A percentile compares a stretch with the other conserved stretches of the same genome.
phyloP scores from a whole-genome alignment of 2,329 filamentous ascomycete species.

The Arthrinium phaeospermum region DNA sequence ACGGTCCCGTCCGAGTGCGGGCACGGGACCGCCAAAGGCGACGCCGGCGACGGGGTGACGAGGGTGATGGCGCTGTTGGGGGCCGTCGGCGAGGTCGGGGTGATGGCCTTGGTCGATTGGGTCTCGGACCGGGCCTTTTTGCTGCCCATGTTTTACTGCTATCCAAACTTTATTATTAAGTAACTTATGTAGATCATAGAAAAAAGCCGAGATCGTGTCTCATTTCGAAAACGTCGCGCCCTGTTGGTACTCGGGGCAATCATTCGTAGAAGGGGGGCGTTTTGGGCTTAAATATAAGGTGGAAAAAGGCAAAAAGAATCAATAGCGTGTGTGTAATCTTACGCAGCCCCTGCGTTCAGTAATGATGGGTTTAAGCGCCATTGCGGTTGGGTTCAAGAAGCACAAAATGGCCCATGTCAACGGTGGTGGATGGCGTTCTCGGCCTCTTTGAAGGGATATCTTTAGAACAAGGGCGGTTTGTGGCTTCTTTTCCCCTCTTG shows the following conservation, averaged over 20 bases:
- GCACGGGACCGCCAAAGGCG: background rate
- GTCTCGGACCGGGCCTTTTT: background rate
- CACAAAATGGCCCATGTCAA: background rate
- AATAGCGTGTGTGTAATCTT: background rate
- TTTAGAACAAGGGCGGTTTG: slow-evolving; percentile 10
- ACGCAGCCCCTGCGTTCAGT: background rate
- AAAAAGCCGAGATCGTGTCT: background rate
- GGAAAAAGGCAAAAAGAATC: background rate
- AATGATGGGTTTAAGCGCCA: background rate
- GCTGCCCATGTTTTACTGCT: background rate
- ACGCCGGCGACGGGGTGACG: background rate
- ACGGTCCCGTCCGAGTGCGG: slow-evolving; percentile 13
- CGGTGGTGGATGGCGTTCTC: background rate
- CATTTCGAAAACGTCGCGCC: background rate
- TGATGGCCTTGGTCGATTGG: background rate
- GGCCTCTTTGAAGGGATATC: slow-evolving; percentile 15
- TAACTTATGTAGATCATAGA: background rate
- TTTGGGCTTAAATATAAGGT: slow-evolving; percentile 2
- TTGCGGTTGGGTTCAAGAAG: background rate
- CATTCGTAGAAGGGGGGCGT: background rate
- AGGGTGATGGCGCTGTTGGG: background rate
- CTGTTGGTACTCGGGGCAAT: too few relatives aligned
- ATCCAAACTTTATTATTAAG: background rate
- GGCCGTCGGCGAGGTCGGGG: background rate
- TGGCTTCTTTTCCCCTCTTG: background rate